Conservation (phyloP, 176 grass and related monocot species). For the Bonia amplexicaulis region DNA sequence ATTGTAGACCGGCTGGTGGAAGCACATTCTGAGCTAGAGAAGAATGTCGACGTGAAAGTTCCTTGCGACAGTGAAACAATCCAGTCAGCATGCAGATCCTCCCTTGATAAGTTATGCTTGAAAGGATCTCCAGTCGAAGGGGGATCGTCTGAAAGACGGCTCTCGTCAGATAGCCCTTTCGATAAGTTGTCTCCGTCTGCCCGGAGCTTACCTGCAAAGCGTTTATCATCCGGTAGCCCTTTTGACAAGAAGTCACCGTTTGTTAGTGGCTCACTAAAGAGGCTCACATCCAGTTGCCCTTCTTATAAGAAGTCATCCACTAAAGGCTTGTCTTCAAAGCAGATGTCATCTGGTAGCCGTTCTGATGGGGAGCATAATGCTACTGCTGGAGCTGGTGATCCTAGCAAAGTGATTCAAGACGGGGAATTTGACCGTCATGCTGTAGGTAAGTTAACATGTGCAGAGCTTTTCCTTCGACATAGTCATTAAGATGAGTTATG, state of each 20-base stretch:
- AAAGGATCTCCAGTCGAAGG: neutral
- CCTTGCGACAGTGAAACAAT: neutral
- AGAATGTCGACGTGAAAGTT: neutral
- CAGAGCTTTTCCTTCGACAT: slow-evolving; percentile 2
- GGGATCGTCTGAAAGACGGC: neutral
- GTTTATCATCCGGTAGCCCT: slow-evolving; percentile 20
- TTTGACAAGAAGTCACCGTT: slow-evolving; percentile 18
- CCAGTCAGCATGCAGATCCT: slow-evolving; percentile 4
- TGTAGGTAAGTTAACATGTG: slow-evolving; percentile 26
- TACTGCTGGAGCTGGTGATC: neutral
- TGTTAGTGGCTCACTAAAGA: slow-evolving; percentile 7
- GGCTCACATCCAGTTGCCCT: slow-evolving; percentile 29
- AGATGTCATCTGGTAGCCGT: slow-evolving; percentile 14
- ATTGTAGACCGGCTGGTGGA: slow-evolving; percentile 2
- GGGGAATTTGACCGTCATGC: neutral
- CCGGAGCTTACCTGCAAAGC: slow-evolving; percentile 8
- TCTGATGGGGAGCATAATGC: neutral
- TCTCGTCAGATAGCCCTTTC: neutral
- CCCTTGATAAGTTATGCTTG: neutral
- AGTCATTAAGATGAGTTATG: neutral
- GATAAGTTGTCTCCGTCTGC: slow-evolving; percentile 13
- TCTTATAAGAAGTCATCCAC: slow-evolving; percentile 21
- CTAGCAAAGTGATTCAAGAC: slow-evolving; percentile 22
- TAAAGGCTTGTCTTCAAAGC: slow-evolving; percentile 3
- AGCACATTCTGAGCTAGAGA: slow-evolving; percentile 7